Evolutionary conservation across 805 yeast species (phyloP).

Genomic region (Torulaspora gathmanii): DNA sequence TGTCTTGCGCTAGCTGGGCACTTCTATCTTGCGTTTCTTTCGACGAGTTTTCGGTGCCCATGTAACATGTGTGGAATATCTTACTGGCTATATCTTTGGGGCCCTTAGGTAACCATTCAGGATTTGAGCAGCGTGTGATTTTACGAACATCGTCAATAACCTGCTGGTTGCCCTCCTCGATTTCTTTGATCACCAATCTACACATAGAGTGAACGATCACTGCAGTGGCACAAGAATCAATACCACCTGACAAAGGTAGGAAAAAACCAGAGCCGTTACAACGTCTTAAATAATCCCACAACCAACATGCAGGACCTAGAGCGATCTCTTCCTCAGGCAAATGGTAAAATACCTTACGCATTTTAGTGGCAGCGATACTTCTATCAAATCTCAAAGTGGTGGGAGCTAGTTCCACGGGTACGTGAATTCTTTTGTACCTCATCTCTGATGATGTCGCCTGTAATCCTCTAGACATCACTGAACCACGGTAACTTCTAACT

Average conservation of each 20-base stretch:
- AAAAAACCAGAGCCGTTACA: conserved; percentile 88
- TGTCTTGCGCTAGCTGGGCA: conserved; percentile 60
- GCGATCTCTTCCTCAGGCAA: conserved; percentile 95
- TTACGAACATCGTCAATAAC: conserved; percentile 73
- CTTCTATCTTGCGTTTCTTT: conserved; percentile 81
- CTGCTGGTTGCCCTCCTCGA: conserved; percentile 59
- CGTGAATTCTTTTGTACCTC: conserved; percentile 49
- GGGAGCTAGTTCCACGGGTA: conserved; percentile 65
- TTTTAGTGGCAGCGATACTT: conserved; percentile 51
- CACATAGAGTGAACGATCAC: conserved; percentile 95
- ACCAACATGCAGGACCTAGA: conserved; percentile 98
- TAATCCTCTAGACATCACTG: conserved; percentile 64
- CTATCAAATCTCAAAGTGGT: conserved; percentile 56
- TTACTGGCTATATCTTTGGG: conserved; percentile 72
- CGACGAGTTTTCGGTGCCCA: conserved; percentile 96
- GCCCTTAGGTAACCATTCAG: conserved; percentile 60
- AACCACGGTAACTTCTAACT: conserved; percentile 74
- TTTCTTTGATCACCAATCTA: conserved; percentile 69
- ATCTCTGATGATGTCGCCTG: conserved; percentile 48
- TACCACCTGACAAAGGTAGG: conserved; percentile 93
- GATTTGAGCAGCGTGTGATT: conserved; percentile 51
- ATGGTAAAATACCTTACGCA: conserved; percentile 55
- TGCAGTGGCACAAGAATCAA: conserved; percentile 97
- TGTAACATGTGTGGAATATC: conserved; percentile 84
- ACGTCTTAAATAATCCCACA: conserved; percentile 95